Base-by-base conservation (phyloP, 2,329 filamentous ascomycete species). In the Bimuria novae-zelandiae region DNA sequence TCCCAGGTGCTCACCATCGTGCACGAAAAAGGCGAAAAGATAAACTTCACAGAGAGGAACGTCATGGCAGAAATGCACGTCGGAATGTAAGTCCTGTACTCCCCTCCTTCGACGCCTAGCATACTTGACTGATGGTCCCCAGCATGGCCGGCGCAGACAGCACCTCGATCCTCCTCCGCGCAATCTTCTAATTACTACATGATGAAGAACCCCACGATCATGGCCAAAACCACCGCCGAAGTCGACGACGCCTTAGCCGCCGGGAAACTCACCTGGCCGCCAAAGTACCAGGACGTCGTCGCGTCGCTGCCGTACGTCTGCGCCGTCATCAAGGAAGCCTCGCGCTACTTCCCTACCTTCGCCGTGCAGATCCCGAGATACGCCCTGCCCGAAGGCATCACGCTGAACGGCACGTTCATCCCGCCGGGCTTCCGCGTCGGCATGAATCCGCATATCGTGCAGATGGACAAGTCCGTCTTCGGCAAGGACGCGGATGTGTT, bases 381-480 rank as follows among this genome's bases (percentile, higher is more conserved):
- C 7, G 56, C 63, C 8, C 68, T 65, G 1, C 23, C 54, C 12
- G 57, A 56, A 35, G 69, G 69, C 8, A 52, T 66, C 7, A 54
- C 51, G 5, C 40, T 69, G 6, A 48, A 48, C 12, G 60, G 58
- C 1, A 49, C 53, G 3, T 57, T 50, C 12, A 57, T 68, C 25
- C 74, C 74, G 0, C 65, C 60, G 3, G 76, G 75, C 10, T 78
- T 75, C 0, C 64, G 73, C 6, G 68, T 79, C 7, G 78, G 77
- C 7, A 70, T 78, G 32, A 80, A 78, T 43, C 63, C 76, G 0
- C 78, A 76, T 70, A 75, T 77, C 0, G 52, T 79, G 0, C 76
- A 80, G 21, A 66, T 69, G 16, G 69, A 79, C 40, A 59, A 61
- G 5, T 55, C 61, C 0, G 65, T 80, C 4, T 82, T 77, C 46